Conservation (phyloP, 2,329 filamentous ascomycete species). For the Hymenoscyphus salicellus region DNA sequence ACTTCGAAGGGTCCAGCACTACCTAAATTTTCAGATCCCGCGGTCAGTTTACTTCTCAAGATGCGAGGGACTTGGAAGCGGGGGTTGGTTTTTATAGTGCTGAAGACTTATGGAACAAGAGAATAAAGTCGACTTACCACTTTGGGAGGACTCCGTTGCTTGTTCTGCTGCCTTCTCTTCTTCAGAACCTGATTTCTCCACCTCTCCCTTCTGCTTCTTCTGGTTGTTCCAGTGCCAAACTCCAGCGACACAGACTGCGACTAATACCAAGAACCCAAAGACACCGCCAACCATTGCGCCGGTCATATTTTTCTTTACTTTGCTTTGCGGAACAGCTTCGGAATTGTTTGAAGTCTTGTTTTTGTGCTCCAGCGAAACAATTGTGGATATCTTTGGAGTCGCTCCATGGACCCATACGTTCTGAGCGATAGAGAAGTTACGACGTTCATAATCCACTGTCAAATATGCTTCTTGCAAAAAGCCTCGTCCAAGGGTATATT, state of each 20-base stretch:
- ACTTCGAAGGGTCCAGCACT: too few relatives aligned
- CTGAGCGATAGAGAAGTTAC: slow-evolving; percentile 39
- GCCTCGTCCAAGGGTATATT: slow-evolving; percentile 39
- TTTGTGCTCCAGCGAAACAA: slow-evolving; percentile 10
- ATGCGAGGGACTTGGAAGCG: too few relatives aligned
- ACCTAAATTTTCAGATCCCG: too few relatives aligned
- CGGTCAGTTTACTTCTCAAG: too few relatives aligned
- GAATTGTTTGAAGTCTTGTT: not conserved
- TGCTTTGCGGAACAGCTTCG: not conserved
- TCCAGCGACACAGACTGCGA: not conserved
- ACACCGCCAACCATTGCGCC: not conserved
- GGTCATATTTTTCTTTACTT: not conserved
- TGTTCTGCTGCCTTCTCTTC: too few relatives aligned
- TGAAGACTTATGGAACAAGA: too few relatives aligned
- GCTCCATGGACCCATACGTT: slow-evolving; percentile 38
- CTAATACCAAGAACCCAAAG: not conserved
- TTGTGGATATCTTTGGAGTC: slow-evolving; percentile 12
- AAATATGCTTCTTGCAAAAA: slow-evolving; percentile 43
- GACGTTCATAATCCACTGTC: slow-evolving; percentile 40
- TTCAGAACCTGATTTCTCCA: not conserved
- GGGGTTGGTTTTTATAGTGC: too few relatives aligned
- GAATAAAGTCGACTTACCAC: too few relatives aligned
- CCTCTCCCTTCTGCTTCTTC: not conserved
- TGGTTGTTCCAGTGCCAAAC: not conserved
- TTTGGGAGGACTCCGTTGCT: too few relatives aligned